A percentile compares a stretch with the other conserved stretches of the same genome.
phyloP scores from a whole-genome alignment of 371 early-diverging fungal species.

The Mucor lusitanicus region DNA sequence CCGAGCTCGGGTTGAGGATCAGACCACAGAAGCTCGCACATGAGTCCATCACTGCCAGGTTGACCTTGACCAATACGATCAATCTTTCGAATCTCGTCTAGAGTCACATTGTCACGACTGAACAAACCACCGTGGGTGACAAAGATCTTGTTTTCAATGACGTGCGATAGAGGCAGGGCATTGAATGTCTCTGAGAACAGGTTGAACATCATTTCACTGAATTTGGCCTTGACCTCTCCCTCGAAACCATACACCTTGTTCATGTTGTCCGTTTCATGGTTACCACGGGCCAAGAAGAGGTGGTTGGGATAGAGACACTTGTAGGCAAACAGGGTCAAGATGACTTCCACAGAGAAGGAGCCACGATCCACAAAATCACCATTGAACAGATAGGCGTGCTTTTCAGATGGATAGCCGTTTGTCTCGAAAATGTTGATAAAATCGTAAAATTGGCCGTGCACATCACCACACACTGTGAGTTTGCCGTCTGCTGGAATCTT shows the following conservation, averaged over 20 bases:
- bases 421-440: slow-evolving; percentile 91
- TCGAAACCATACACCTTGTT: slow-evolving; percentile 99
- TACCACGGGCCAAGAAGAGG: slow-evolving; percentile 94
- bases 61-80: slow-evolving; percentile 86
- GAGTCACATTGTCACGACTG: slow-evolving; percentile 87
- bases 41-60: slow-evolving; percentile 68
- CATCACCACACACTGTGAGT: slow-evolving; percentile 97
- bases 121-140: slow-evolving; percentile 99
- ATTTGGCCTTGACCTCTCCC: slow-evolving; percentile 96
- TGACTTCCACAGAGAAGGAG: slow-evolving; percentile 93
- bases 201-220: slow-evolving; percentile 85
- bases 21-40: slow-evolving; percentile 98
- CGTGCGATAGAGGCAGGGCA: slow-evolving; percentile 91
- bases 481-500: slow-evolving; percentile 71
- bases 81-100: slow-evolving; percentile 90
- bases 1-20: slow-evolving; percentile 82
- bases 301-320: slow-evolving; percentile 89
- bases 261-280: slow-evolving; percentile 98
- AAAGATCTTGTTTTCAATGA: slow-evolving; percentile 91
- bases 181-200: slow-evolving; percentile 95
- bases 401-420: slow-evolving; percentile 86
- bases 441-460: slow-evolving; percentile 99
- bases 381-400: slow-evolving; percentile 90
- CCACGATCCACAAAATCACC: slow-evolving; percentile 99
- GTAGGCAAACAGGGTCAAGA: slow-evolving; percentile 91